Evolutionary conservation across 768 basidiomycete species (phyloP).

Genomic region (Boletus coccyginus): DNA sequence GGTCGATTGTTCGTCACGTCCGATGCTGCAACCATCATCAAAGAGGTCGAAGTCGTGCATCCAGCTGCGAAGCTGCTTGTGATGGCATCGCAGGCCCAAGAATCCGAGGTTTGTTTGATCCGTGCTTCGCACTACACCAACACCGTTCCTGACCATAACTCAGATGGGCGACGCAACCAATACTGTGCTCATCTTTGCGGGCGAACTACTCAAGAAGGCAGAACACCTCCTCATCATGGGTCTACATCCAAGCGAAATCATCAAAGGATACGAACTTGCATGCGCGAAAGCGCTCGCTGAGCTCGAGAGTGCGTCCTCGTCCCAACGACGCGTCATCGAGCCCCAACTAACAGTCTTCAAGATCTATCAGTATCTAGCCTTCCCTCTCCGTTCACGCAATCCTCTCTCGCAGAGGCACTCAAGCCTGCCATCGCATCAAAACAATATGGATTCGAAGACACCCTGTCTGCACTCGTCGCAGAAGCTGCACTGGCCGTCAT

Average conservation of each 20-base stretch:
- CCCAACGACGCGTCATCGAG: conserved; percentile 3
- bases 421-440: conserved; percentile 95
- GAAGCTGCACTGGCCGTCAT: conserved; percentile 93
- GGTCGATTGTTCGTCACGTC: conserved; percentile 96
- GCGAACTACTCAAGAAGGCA: conserved; percentile 91
- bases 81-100: conserved; percentile 97
- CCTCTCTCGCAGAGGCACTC: conserved; percentile 70
- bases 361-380: conserved; percentile 69
- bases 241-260: conserved; percentile 93
- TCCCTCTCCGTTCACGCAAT: conserved; percentile 68
- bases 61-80: conserved; percentile 99
- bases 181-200: conserved; percentile 90
- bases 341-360: conserved; percentile 30
- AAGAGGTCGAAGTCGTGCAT: conserved; percentile 97
- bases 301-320: conserved; percentile 78
- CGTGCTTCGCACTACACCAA: neutral
- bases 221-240: conserved; percentile 95
- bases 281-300: conserved; percentile 79
- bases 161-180: conserved; percentile 99
- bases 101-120: conserved; percentile 67
- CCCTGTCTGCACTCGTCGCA: conserved; percentile 78
- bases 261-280: conserved; percentile 93
- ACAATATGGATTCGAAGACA: conserved; percentile 92
- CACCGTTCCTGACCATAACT: conserved; percentile 2
- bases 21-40: conserved; percentile 97